Base-by-base conservation (phyloP, 257 asterid species). In the Nicotiana obtusifolia region DNA sequence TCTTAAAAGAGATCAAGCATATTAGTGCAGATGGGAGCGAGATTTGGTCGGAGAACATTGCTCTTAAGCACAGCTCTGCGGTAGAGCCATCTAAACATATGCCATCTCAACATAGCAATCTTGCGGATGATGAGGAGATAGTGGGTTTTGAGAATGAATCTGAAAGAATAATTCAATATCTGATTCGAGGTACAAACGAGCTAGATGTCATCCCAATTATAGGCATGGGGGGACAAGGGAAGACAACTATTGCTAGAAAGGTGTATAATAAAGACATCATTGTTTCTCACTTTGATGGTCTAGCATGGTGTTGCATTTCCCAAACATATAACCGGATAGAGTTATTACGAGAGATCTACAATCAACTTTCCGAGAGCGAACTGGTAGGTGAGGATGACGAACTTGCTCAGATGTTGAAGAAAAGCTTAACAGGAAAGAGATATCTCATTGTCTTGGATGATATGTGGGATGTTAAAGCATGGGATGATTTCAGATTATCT, bases 161-260 rank as follows among this genome's bases (percentile, higher is more conserved):
- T 47, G 14, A 47, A 47, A 47, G 13, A 47, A 10, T 47, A 47
- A 47, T 47, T 1, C 15, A 47, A 10, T 47, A 47, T 47, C 53
- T 47, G 14, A 47, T 47, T 47, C 53, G 14, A 7, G 53, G 53
- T 7, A 47, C 53, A 47, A 47, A 47, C 10, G 76, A 66, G 76
- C 28, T 33, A 33, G 37, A 33, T 33, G 8, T 35, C 41, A 35
- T 35, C 41, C 41, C 41, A 35, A 35, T 35, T 41, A 20, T 73
- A 44, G 79, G 79, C 2, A 73, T 73, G 60, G 79, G 79, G 22
- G 79, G 79, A 9, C 54, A 37, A 17, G 79, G 79, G 1, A 73
- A 73, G 35, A 73, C 79, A n/a, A 47, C 62, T 44, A 17, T 47
- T 7, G 33, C 79, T 28, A 73, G 52, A 20, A 73, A 44, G 61